Percentiles rank a stretch among this genome's conserved stretches.
Conservation (phyloP, 805 yeast species). For the Sungouiella blattae region DNA sequence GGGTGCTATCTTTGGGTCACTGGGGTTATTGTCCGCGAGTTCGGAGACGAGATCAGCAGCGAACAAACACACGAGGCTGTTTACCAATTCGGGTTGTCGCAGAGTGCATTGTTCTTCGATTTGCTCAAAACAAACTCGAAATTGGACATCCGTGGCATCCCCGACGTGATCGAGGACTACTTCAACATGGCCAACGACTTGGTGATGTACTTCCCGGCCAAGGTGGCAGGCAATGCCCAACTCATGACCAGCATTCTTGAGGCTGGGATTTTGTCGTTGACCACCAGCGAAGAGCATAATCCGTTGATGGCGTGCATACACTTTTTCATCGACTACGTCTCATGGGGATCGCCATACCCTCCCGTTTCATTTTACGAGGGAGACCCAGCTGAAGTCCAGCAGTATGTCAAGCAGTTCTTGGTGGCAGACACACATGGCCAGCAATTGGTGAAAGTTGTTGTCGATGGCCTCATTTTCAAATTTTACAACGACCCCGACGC, state of each 20-base stretch:
- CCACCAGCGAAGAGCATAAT: slow-evolving; percentile 59
- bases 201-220: slow-evolving; percentile 66
- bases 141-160: slow-evolving; percentile 36
- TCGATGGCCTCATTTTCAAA: slow-evolving; percentile 66
- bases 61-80: slow-evolving; percentile 54
- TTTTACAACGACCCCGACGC: slow-evolving; percentile 77
- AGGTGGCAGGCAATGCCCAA: slow-evolving; percentile 43
- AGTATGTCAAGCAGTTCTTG: slow-evolving; percentile 48
- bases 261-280: slow-evolving; percentile 53
- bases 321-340: slow-evolving; percentile 72
- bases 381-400: slow-evolving; percentile 45
- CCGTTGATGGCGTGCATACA: slow-evolving; percentile 69
- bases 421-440: slow-evolving; percentile 49
- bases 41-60: slow-evolving; percentile 51
- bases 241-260: slow-evolving; percentile 53
- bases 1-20: slow-evolving; percentile 92
- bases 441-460: slow-evolving; percentile 46
- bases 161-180: slow-evolving; percentile 83
- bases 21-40: slow-evolving; percentile 76
- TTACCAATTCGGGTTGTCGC: slow-evolving; percentile 72
- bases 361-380: slow-evolving; percentile 65
- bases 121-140: slow-evolving; percentile 24
- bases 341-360: slow-evolving; percentile 81
- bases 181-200: slow-evolving; percentile 77
- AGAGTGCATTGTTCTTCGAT: slow-evolving; percentile 54